Evolutionary conservation across 1,284 basidiomycete genomes (phyloP), one percentile per base, ranked within the genome.

Genomic region (Tilletiopsis washingtonensis): DNA sequence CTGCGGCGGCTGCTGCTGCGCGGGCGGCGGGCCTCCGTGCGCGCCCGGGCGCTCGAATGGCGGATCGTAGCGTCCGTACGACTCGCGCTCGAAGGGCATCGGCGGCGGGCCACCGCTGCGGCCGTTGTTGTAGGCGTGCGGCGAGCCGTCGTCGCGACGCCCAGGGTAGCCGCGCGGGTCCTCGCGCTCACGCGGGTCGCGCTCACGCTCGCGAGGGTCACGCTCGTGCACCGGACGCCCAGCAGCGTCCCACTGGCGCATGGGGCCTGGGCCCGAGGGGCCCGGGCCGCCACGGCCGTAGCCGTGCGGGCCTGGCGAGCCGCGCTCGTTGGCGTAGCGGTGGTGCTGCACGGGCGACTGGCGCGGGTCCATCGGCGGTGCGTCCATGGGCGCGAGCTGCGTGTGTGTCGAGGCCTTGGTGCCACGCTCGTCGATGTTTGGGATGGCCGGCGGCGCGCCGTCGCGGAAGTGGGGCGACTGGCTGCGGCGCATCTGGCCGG

Each of bases 381-480:
- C 41, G 5, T 51, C 32, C 53, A 55, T 55, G 11, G 53, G 53
- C 4, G 48, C 53, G 5, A 55, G 40, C 6, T 38, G 41, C 19
- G 52, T 43, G 25, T 55, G 53, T 11, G 9, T 37, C 17, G 45
- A 45, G 4, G 54, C 55, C 20, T 58, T 53, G 24, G 52, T 44
- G 14, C 54, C 61, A 19, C 61, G 51, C 5, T 66, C 65, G 39
- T 64, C 65, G 20, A 59, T 59, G 34, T 49, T 54, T 25, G 54
- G 54, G 29, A 61, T 60, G n/a, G 57, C 42, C 5, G 51, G 53
- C 6, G 57, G 57, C 14, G 49, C 54, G 26, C 49, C 57, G 37
- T 56, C 56, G 19, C 57, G 61, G 61, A 63, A 64, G 29, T 26
- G 21, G 20, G 61, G 61, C 34, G 61, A 65, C 21, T 52, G 61